Base-by-base conservation (phyloP, 148 eudicot species). In the Rhododendron kiyosumense region DNA sequence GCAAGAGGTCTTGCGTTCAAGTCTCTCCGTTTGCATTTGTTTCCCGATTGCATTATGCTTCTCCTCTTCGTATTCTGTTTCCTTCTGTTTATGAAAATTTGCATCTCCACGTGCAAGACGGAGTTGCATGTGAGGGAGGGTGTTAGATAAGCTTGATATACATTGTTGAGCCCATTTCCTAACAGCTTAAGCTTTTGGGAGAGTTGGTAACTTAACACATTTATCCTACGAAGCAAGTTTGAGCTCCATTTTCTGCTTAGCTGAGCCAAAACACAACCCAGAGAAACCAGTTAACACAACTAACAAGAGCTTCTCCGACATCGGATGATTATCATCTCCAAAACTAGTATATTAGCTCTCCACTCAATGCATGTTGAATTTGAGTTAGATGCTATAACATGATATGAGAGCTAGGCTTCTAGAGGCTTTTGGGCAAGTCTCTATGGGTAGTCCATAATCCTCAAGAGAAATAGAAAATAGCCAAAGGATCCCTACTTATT, bases 231-330 rank as follows among this genome's bases (percentile, higher is more conserved):
- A 46, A 45, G 54, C 26, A 30, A 78, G 32, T 46, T 46, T 46
- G 54, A 48, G 81, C 81, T 24, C 45, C 79, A 75, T 20, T 76
- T 11, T 34, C 45, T 34, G 22, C 24, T 78, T 30, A 78, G 52
- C 32, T 45, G 54, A 78, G 81, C 52, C 46, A 48, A 26, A 78
- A 78, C 30, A 78, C 45, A 78, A n/a, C 59, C 81, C 81, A 79
- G 28, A 26, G 73, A 26, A 26, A 26, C 73, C 32, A 26, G 73
- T 65, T 65, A 65, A 65, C 12, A 65, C 15, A 24, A n/a, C 32
- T 26, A 65, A 24, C 9, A 65, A 65, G 32, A 26, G 73, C 30
- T 65, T 65, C 73, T 65, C 73, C 73, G 26, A 65, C 30, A 24
- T 65, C 4, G 4, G 73, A 24, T 65, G 26, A n/a, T 65, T 69